These are phyloP conservation scores for Hyphopichia khmerensis DNA, from an alignment of 1,139 yeast species.

Conservation along the genomic window DNA sequence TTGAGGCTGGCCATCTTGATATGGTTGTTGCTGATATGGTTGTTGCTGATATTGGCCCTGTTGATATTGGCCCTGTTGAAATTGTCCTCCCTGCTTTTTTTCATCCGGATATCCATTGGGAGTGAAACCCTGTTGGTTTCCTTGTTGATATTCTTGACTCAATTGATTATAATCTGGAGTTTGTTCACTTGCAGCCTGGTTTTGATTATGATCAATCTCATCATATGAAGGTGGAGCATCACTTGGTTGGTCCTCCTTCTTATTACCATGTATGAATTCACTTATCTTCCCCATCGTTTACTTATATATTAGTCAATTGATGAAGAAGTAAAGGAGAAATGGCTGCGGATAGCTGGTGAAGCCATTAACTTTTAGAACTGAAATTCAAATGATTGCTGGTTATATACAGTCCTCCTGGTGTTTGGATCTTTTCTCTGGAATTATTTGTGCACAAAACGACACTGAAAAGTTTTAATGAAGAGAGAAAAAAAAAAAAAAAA, in stretches of 20 bases:
- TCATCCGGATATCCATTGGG: constrained; percentile 6
- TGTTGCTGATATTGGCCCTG: neutral
- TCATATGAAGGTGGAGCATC: constrained; percentile 13
- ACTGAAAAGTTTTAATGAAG: neutral
- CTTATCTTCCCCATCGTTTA: neutral
- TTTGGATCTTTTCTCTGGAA: too few relatives aligned
- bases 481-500: neutral
- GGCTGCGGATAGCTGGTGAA: too few relatives aligned
- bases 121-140: constrained; percentile 1
- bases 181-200: neutral
- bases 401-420: too few relatives aligned
- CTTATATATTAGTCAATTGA: neutral
- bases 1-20: neutral
- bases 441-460: too few relatives aligned
- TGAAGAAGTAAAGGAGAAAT: neutral
- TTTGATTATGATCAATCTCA: constrained; percentile 3
- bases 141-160: neutral
- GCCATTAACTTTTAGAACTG: too few relatives aligned
- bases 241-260: neutral
- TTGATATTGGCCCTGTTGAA: neutral
- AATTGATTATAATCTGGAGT: neutral
- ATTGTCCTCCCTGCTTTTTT: constrained; percentile 1
- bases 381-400: too few relatives aligned
- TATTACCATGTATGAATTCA: neutral
- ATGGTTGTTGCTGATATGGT: neutral